Percentiles rank a stretch among this genome's conserved stretches.
Evolutionary conservation across 495 filamentous ascomycete species (phyloP).

Genomic region (Talaromyces stipitatus): DNA sequence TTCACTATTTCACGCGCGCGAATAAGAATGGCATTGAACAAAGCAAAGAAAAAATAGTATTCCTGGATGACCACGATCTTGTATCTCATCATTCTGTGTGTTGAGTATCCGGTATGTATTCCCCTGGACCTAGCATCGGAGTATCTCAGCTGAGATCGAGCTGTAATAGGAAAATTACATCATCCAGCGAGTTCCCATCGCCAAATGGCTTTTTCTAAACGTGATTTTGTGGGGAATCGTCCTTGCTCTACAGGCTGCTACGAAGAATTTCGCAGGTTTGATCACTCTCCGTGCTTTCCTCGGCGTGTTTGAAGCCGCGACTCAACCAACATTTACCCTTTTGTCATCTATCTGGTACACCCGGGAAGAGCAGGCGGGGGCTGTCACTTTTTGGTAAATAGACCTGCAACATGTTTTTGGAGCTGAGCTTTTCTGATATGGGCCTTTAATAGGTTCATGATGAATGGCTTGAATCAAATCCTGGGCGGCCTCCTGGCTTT

Average conservation of each 20-base stretch:
- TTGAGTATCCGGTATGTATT: conserved; percentile 30
- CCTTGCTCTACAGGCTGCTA: conserved; percentile 42
- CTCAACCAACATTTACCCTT: conserved; percentile 39
- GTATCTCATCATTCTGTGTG: conserved; percentile 28
- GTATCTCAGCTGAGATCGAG: too few relatives aligned
- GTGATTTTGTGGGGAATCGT: conserved; percentile 46
- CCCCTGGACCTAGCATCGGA: too few relatives aligned
- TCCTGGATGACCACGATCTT: conserved; percentile 30
- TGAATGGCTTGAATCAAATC: conserved; percentile 43
- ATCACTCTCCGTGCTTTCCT: conserved; percentile 45
- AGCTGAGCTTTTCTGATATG: not conserved
- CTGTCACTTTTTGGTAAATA: conserved; percentile 49
- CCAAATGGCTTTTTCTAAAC: conserved; percentile 43
- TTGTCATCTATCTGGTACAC: conserved; percentile 58
- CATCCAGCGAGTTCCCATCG: conserved; percentile 39
- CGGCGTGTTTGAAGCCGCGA: conserved; percentile 52
- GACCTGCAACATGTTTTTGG: not conserved
- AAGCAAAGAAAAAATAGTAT: conserved; percentile 17
- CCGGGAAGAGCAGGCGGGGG: conserved; percentile 48
- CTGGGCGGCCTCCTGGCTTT: conserved; percentile 40
- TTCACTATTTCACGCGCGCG: not conserved
- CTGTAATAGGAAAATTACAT: conserved; percentile 23
- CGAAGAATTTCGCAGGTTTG: conserved; percentile 40
- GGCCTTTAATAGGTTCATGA: conserved; percentile 34
- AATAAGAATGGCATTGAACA: not conserved